These are phyloP conservation scores for Alternaria sp. DNA, from an alignment of 2,329 filamentous ascomycete species.

Conservation along the genomic window DNA sequence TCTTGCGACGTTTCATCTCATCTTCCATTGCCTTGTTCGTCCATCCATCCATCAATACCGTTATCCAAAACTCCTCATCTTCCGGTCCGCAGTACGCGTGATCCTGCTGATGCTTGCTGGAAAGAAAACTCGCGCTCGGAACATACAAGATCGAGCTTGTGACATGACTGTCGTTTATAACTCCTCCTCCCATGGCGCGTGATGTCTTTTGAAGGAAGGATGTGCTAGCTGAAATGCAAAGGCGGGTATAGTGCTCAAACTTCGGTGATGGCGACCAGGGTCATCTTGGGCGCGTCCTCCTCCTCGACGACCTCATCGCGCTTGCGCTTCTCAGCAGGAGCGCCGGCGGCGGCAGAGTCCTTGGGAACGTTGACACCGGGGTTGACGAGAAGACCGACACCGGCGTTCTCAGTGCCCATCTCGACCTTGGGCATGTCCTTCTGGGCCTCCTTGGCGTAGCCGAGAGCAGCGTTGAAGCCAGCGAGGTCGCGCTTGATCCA, in stretches of 20 bases:
- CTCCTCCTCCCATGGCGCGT: neutral
- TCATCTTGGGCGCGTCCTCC: conserved; percentile 46
- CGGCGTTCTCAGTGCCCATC: conserved; percentile 56
- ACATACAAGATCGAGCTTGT: neutral
- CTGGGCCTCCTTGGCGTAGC: conserved; percentile 55
- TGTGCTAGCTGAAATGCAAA: neutral
- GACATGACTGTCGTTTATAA: neutral
- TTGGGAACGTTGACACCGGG: conserved; percentile 48
- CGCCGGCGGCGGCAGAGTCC: conserved; percentile 47
- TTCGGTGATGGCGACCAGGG: conserved; percentile 49
- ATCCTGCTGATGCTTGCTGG: conserved; percentile 12
- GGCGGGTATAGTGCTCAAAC: conserved; percentile 29
- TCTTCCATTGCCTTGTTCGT: neutral
- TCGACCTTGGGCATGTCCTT: conserved; percentile 57
- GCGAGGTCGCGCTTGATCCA: conserved; percentile 57
- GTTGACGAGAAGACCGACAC: conserved; percentile 49
- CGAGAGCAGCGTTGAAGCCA: conserved; percentile 57
- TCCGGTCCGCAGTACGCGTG: conserved; percentile 10
- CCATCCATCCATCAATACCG: neutral
- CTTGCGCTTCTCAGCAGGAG: conserved; percentile 22
- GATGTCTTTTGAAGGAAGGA: neutral
- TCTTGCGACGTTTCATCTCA: neutral
- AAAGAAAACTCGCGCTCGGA: conserved; percentile 1
- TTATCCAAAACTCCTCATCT: conserved; percentile 9
- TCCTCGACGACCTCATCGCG: conserved; percentile 40